These are phyloP conservation scores for Euphorbia celastroides DNA, from an alignment of 441 rosid species.

Conservation along the genomic window DNA sequence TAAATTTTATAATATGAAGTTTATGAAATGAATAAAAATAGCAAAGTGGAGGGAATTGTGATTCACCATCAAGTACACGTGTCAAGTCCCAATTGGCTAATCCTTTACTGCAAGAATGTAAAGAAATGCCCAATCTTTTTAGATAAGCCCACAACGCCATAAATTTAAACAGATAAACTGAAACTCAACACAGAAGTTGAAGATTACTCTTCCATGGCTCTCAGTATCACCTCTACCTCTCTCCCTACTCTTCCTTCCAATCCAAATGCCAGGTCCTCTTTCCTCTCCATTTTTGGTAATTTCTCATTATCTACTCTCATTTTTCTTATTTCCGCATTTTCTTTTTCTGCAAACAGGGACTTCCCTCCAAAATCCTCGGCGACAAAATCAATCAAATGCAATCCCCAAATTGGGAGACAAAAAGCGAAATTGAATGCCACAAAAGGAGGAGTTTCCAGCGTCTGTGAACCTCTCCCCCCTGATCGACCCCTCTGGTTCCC, in stretches of 20 bases:
- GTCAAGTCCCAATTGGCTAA: slow-evolving; percentile 14
- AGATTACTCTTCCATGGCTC: slow-evolving; percentile 45
- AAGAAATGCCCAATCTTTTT: too few relatives aligned
- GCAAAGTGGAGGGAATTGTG: too few relatives aligned
- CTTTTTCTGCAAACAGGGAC: slow-evolving; percentile 21
- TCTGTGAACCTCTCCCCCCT: slow-evolving; percentile 89
- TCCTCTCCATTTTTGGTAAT: not conserved
- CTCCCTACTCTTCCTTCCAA: slow-evolving; percentile 25
- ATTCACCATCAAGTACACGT: slow-evolving; percentile 7
- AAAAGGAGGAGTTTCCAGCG: slow-evolving; percentile 80
- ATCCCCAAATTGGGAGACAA: slow-evolving; percentile 13
- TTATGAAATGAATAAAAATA: too few relatives aligned
- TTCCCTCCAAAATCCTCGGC: slow-evolving; percentile 16
- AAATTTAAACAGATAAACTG: not conserved
- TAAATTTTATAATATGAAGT: too few relatives aligned
- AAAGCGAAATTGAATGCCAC: slow-evolving; percentile 41
- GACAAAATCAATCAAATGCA: slow-evolving; percentile 10
- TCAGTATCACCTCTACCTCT: slow-evolving; percentile 47
- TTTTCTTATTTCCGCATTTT: not conserved
- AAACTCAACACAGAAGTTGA: not conserved
- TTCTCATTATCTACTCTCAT: not conserved
- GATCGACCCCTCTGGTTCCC: slow-evolving; percentile 96
- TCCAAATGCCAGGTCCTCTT: slow-evolving; percentile 28
- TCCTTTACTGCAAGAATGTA: not conserved
- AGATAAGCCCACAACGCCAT: slow-evolving; percentile 15